Percentiles rank a stretch among this genome's conserved stretches.
These are phyloP conservation scores for Macrolepiota dolichaula DNA, from an alignment of 768 basidiomycete species.

Conservation along the genomic window DNA sequence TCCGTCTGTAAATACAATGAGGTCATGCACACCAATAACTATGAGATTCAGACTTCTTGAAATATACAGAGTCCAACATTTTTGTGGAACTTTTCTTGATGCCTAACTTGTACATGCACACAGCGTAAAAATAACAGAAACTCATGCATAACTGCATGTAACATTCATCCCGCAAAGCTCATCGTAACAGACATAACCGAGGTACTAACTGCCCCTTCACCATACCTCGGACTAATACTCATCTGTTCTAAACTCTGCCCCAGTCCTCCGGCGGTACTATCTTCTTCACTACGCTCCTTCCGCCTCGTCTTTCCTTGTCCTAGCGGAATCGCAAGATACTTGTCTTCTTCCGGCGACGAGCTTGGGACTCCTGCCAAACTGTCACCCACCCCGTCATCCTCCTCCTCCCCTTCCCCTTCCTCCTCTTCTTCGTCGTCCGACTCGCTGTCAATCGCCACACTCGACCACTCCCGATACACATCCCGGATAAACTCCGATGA, in stretches of 20 bases:
- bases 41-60: too few relatives aligned
- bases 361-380: neutral
- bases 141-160: neutral
- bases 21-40: too few relatives aligned
- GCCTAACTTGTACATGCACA: neutral
- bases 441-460: conserved; percentile 74
- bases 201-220: conserved; percentile 14
- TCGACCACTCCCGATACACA: conserved; percentile 88
- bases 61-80: too few relatives aligned
- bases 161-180: neutral
- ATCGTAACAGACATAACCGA: conserved; percentile 7
- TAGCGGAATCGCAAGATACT: conserved; percentile 17
- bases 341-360: conserved; percentile 8
- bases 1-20: too few relatives aligned
- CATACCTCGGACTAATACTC: conserved; percentile 71
- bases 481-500: conserved; percentile 74
- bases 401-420: conserved; percentile 38
- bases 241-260: conserved; percentile 72
- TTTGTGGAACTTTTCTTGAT: neutral
- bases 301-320: conserved; percentile 10
- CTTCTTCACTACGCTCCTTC: conserved; percentile 12
- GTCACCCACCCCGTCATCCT: conserved; percentile 3
- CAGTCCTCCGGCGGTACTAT: conserved; percentile 41
- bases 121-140: neutral
- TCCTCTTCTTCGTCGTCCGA: conserved; percentile 66